These are phyloP conservation scores for Golubevia pallescens DNA, from an alignment of 1,284 basidiomycete species.

Conservation along the genomic window DNA sequence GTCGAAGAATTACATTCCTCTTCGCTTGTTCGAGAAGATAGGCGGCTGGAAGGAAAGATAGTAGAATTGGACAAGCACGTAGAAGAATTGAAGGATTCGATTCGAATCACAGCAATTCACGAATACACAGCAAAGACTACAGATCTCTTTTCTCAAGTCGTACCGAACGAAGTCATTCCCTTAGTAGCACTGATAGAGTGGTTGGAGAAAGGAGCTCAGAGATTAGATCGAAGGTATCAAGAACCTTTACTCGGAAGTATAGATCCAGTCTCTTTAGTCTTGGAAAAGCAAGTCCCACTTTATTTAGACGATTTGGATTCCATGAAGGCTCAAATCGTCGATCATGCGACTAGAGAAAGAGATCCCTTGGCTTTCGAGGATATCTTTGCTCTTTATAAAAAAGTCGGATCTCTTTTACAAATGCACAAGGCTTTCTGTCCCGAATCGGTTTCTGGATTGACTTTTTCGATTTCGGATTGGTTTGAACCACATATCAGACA, in stretches of 20 bases:
- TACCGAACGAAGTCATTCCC: constrained; percentile 79
- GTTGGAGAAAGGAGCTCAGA: constrained; percentile 83
- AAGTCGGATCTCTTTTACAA: constrained; percentile 74
- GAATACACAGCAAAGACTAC: constrained; percentile 71
- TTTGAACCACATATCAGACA: constrained; percentile 87
- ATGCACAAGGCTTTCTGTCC: constrained; percentile 84
- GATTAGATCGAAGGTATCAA: constrained; percentile 82
- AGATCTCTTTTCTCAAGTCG: constrained; percentile 69
- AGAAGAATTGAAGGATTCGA: constrained; percentile 65
- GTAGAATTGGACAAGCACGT: constrained; percentile 51
- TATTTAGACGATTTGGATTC: constrained; percentile 74
- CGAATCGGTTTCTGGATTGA: constrained; percentile 70
- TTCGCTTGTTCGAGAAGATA: constrained; percentile 41
- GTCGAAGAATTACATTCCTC: constrained; percentile 59
- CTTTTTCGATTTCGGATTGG: constrained; percentile 66
- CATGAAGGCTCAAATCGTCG: constrained; percentile 49
- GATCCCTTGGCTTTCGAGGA: constrained; percentile 67
- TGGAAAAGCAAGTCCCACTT: constrained; percentile 76
- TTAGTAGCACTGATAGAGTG: constrained; percentile 83
- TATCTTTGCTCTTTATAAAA: constrained; percentile 82
- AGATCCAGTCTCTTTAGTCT: constrained; percentile 72
- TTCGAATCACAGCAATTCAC: constrained; percentile 74
- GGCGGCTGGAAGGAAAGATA: constrained; percentile 21
- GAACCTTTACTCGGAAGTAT: constrained; percentile 75
- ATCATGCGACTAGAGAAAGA: constrained; percentile 36